Evolutionary conservation across 371 early-diverging fungal genomes (phyloP).

Genomic region (Mortierella polycephala): DNA sequence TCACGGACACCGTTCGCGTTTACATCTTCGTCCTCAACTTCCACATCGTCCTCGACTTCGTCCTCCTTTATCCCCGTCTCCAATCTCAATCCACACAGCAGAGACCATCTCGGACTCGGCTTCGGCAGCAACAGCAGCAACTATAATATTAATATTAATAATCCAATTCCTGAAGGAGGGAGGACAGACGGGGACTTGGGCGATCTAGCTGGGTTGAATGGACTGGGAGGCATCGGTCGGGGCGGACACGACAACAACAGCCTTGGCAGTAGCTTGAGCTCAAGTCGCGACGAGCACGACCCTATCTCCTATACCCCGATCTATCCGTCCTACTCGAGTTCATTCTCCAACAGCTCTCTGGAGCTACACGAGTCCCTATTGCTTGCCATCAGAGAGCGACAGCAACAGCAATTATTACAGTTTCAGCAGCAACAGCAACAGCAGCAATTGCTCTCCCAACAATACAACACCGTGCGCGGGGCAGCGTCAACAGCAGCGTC

Average conservation of each 20-base stretch:
- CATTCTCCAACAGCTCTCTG: constrained; percentile 45
- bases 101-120: neutral
- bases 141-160: neutral
- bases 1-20: constrained; percentile 28
- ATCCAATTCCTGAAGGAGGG: too few relatives aligned
- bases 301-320: constrained; percentile 34
- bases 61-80: constrained; percentile 29
- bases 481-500: neutral
- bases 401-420: constrained; percentile 25
- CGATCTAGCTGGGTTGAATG: neutral
- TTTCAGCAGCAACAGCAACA: constrained; percentile 22
- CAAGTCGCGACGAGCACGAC: constrained; percentile 42
- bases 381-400: constrained; percentile 25
- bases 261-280: constrained; percentile 34
- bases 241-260: constrained; percentile 4
- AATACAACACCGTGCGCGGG: neutral
- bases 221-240: constrained; percentile 8
- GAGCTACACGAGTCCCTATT: constrained; percentile 41
- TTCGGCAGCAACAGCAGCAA: constrained; percentile 3
- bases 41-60: constrained; percentile 25
- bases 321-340: constrained; percentile 47
- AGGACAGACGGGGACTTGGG: neutral
- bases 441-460: neutral
- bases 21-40: constrained; percentile 27
- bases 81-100: constrained; percentile 1